Conservation (phyloP, 164 flowering plant species). For the Umbellularia californica region DNA sequence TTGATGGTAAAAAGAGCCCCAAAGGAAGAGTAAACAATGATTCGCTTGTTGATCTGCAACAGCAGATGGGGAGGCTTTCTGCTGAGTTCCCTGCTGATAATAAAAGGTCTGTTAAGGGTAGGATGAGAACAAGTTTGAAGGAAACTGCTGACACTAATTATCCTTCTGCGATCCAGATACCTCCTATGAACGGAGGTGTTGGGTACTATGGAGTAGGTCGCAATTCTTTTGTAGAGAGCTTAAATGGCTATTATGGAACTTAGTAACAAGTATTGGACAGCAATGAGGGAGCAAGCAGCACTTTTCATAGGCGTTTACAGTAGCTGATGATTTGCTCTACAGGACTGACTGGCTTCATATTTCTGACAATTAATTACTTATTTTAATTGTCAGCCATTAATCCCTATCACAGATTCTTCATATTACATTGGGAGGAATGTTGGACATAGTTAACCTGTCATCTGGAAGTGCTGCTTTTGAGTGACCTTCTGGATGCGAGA, state of each 20-base stretch:
- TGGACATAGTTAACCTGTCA: conserved; percentile 24
- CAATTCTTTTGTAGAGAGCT: conserved; percentile 49
- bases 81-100: conserved; percentile 72
- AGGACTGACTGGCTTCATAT: conserved; percentile 6
- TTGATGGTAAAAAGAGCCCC: conserved; percentile 74
- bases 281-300: conserved; percentile 5
- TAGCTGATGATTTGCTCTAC: conserved; percentile 10
- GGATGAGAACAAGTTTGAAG: conserved; percentile 39
- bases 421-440: conserved; percentile 3
- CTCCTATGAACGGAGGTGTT: conserved; percentile 32
- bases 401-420: conserved; percentile 16
- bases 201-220: conserved; percentile 38
- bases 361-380: conserved; percentile 1
- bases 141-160: conserved; percentile 19
- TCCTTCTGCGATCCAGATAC: conserved; percentile 27
- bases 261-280: conserved; percentile 1
- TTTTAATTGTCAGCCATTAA: conserved; percentile 13
- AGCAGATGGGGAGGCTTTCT: conserved; percentile 86
- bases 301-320: neutral
- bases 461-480: conserved; percentile 14
- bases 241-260: conserved; percentile 44
- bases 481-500: conserved; percentile 18
- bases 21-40: conserved; percentile 67
- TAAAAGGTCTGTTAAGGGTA: conserved; percentile 56
- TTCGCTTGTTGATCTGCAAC: conserved; percentile 85